Percentiles rank a stretch among this genome's conserved stretches.
phyloP scores from a whole-genome alignment of 1,284 basidiomycete genomes.

The Puccinia triticina region DNA sequence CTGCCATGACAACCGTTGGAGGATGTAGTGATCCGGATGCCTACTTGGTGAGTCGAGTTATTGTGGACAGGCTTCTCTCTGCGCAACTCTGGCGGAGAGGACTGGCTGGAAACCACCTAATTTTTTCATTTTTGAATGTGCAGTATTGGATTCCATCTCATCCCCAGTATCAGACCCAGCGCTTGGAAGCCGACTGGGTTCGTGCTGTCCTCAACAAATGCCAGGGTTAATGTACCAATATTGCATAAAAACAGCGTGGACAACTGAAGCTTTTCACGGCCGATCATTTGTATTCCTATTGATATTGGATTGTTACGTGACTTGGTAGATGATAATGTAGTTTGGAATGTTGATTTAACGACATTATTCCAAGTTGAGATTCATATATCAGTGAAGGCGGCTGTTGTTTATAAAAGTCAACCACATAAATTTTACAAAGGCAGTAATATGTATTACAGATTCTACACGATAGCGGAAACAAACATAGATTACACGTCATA shows the following conservation, averaged over 20 bases:
- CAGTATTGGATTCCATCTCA: constrained; percentile 36
- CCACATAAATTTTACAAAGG: not conserved
- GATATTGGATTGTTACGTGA: not conserved
- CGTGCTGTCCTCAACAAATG: constrained; percentile 24
- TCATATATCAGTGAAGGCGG: not conserved
- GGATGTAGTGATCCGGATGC: constrained; percentile 13
- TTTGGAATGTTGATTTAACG: not conserved
- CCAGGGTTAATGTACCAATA: not conserved
- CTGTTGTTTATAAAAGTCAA: not conserved
- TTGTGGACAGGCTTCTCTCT: not conserved
- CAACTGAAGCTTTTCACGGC: not conserved
- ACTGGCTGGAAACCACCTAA: not conserved
- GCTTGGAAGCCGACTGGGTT: constrained; percentile 34
- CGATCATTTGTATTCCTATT: not conserved
- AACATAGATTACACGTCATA: not conserved
- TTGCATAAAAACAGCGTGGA: not conserved
- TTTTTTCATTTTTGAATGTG: no score
- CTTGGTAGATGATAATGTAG: not conserved
- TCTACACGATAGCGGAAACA: not conserved
- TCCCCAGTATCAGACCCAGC: constrained; percentile 40
- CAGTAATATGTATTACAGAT: not conserved
- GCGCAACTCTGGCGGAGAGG: not conserved
- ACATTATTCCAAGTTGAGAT: not conserved
- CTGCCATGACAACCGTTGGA: constrained; percentile 23
- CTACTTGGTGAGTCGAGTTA: constrained; percentile 16